Conservation (phyloP, 1,139 yeast genomes). For the Suhomyces kunorum region DNA sequence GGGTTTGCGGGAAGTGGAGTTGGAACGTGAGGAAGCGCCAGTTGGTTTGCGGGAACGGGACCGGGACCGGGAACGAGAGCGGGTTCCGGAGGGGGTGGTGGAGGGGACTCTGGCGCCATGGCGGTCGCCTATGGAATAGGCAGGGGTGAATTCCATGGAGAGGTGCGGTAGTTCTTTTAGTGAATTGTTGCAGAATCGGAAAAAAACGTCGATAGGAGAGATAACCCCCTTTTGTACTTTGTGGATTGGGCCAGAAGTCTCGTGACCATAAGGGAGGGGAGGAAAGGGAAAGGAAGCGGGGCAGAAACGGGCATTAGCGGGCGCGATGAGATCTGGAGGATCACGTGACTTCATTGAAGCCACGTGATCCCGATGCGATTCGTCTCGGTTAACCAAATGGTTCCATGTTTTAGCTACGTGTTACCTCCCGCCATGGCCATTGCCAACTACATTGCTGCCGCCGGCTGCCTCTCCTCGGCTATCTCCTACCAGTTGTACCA, state of each 20-base stretch:
- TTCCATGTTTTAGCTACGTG: neutral
- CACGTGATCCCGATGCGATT: too few relatives aligned
- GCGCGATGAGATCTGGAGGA: too few relatives aligned
- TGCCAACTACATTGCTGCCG: conserved; percentile 23
- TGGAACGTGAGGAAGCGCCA: conserved; percentile 39
- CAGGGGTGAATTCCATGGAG: conserved; percentile 11
- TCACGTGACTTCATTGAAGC: too few relatives aligned
- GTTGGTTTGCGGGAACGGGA: conserved; percentile 40
- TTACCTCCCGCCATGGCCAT: conserved; percentile 16
- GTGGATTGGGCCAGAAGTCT: conserved; percentile 4
- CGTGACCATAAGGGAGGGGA: too few relatives aligned
- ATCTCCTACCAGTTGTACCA: conserved; percentile 30
- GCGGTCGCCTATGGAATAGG: conserved; percentile 10
- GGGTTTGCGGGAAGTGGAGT: conserved; percentile 41
- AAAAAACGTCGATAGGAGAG: neutral
- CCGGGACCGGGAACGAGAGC: conserved; percentile 30
- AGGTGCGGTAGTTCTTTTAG: too few relatives aligned
- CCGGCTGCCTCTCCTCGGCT: conserved; percentile 30
- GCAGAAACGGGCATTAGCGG: too few relatives aligned
- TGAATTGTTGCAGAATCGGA: neutral
- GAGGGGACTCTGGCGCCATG: conserved; percentile 2
- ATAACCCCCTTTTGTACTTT: conserved; percentile 1
- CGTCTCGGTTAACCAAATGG: too few relatives aligned
- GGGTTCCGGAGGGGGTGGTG: neutral
- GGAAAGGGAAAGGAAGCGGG: too few relatives aligned